Base-by-base conservation (phyloP, 805 yeast genomes). In the Candida xiaguanensis region DNA sequence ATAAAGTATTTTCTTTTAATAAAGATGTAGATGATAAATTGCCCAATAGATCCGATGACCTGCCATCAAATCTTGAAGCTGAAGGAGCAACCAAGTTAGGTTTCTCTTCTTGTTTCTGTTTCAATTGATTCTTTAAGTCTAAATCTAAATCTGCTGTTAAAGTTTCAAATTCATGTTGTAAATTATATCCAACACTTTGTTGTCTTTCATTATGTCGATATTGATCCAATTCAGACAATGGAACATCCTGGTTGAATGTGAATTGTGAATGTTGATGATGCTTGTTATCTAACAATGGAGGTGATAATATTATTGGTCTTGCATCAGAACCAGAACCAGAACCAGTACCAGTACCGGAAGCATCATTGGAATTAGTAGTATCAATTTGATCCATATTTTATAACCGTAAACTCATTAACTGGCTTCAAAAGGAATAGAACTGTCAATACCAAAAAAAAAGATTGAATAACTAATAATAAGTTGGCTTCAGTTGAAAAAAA, bases 81-180 rank as follows among this genome's bases (percentile, higher is more conserved):
- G 52, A 30, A 6, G 55, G 48, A 8, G 52, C 52, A 17, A 49
- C n/a, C 27, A 48, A 42, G 12, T 40, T 37, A 12, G 40, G 22
- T 7, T 36, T 36, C 4, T 25, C 18, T n/a, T 30, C 12, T 17
- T 31, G 36, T 15, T 29, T 26, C 26, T 29, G 39, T 24, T 37
- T 34, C 7, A 38, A 26, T 27, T 24, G 36, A 18, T 51, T 49
- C 39, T 51, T 59, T 51, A 69, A 58, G 52, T 69, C 74, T 53
- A 69, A 58, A 48, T 69, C 72, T 56, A 69, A 62, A 47, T 69
- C 74, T 14, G 65, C 67, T 38, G 64, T 67, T 41, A 69, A 55
- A n/a, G 73, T 67, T 45, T 69, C 72, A 46, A 69, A 69, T 50
- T 69, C 74, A 36, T 69, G 72, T 49, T 69, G 72, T 50, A 69